Conservation (phyloP, 495 filamentous ascomycete genomes). For the Annulohypoxylon stygium region DNA sequence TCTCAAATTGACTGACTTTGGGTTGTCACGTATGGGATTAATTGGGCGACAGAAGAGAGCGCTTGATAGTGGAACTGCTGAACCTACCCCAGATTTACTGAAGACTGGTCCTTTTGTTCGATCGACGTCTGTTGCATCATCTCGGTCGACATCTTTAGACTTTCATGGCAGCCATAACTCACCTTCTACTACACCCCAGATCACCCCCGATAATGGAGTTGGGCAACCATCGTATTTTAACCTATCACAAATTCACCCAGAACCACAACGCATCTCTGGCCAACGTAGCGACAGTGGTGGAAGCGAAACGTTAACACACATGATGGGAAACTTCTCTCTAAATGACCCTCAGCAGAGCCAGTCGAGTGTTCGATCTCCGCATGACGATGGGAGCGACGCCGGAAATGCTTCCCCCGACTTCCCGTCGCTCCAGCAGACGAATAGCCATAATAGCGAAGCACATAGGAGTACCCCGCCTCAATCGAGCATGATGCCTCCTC, state of each 20-base stretch:
- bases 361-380: constrained; percentile 70
- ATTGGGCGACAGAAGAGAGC: constrained; percentile 96
- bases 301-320: constrained; percentile 84
- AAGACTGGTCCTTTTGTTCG: constrained; percentile 93
- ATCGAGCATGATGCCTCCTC: constrained; percentile 87
- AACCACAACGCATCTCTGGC: constrained; percentile 85
- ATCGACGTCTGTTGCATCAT: constrained; percentile 87
- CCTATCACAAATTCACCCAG: constrained; percentile 74
- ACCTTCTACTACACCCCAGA: constrained; percentile 84
- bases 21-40: constrained; percentile 95
- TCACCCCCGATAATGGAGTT: constrained; percentile 83
- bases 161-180: constrained; percentile 79
- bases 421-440: constrained; percentile 72
- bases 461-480: constrained; percentile 72
- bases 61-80: constrained; percentile 78
- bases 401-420: constrained; percentile 78
- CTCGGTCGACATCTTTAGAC: constrained; percentile 95
- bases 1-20: constrained; percentile 97
- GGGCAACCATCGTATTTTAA: constrained; percentile 95
- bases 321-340: constrained; percentile 87
- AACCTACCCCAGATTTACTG: constrained; percentile 88
- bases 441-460: constrained; percentile 64
- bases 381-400: constrained; percentile 58
- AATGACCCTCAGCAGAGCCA: constrained; percentile 66
- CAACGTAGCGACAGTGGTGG: constrained; percentile 93